phyloP scores from a whole-genome alignment of 331 rosid species.

The Spiraea crenata region DNA sequence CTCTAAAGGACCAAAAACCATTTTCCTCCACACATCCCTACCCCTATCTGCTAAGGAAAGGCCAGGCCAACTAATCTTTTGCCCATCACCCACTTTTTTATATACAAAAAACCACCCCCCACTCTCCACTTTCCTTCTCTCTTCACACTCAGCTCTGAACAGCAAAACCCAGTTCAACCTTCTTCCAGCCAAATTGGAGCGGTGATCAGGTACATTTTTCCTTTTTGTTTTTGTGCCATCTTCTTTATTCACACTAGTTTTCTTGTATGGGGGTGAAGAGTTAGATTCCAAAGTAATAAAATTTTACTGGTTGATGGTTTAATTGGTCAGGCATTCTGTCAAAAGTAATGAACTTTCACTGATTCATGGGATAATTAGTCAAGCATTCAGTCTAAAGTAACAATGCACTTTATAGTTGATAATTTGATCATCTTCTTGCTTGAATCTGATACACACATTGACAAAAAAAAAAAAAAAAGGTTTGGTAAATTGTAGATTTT shows the following conservation, averaged over 20 bases:
- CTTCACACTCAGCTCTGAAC: slow-evolving; percentile 5
- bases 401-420: neutral
- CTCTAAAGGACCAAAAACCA: slow-evolving; percentile 42
- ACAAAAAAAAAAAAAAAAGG: neutral
- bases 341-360: neutral
- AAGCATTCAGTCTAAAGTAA: slow-evolving; percentile 5
- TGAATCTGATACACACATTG: neutral
- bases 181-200: slow-evolving; percentile 37
- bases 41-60: slow-evolving; percentile 76
- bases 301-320: neutral
- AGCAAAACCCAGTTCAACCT: slow-evolving; percentile 27
- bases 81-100: slow-evolving; percentile 39
- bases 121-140: slow-evolving; percentile 10
- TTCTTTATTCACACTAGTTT: neutral
- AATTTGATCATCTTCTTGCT: slow-evolving; percentile 1
- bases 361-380: neutral
- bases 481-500: neutral
- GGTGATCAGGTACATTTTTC: slow-evolving; percentile 38
- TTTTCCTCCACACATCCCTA: slow-evolving; percentile 62
- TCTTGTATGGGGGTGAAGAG: slow-evolving; percentile 1
- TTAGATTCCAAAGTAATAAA: neutral
- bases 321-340: neutral
- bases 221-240: neutral
- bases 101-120: slow-evolving; percentile 24
- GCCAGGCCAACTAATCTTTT: slow-evolving; percentile 57